Evolutionary conservation across 1,284 basidiomycete genomes (phyloP), one percentile per base, ranked within the genome.

Genomic region (Entoloma clypeatum): DNA sequence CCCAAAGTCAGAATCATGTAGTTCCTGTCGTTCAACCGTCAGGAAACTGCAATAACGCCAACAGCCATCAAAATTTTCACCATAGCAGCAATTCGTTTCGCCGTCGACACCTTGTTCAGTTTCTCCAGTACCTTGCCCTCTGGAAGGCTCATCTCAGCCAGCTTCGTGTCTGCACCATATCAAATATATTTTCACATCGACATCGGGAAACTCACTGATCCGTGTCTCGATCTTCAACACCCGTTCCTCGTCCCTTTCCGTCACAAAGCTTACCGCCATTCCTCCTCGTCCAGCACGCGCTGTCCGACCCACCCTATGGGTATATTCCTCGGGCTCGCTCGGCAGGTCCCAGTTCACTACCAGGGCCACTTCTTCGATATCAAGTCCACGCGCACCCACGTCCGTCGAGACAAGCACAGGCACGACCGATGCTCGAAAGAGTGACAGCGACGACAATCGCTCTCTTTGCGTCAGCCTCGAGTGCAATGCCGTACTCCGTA

Each of bases 331-430:
- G 5, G 85, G 73, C 56, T 85, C 81, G 14, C 69, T 68, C 37
- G 96, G 87, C 53, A 99, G 63, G 62, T 99, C 96, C 92, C 93
- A 99, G 55, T 99, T 99, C 47, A 96, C 74, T 25, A 98, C 92
- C 68, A 96, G 80, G 14, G 90, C 91, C 13, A 98, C 93, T 54
- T 95, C 91, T 47, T 90, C 90, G 44, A 98, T 95, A 67, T 98
- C 94, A 48, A 98, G 68, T 36, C 94, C 94, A 58, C 94, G 81
- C 25, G 89, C 88, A 6, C 92, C 95, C 18, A 99, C 92, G 61
- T 97, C 95, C 2, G 95, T 98, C 17, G 89, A 92, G 37, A 99
- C 77, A 21, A 99, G 73, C 31, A 99, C 86, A 2, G 93, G 92
- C 24, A 98, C 85, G 40, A 94, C 80, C 22, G 77, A 82, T 0